Evolutionary conservation across 202 grass and related monocot genomes (phyloP), one percentile per base, ranked within the genome.

Genomic region (Sporobolus alterniflorus): DNA sequence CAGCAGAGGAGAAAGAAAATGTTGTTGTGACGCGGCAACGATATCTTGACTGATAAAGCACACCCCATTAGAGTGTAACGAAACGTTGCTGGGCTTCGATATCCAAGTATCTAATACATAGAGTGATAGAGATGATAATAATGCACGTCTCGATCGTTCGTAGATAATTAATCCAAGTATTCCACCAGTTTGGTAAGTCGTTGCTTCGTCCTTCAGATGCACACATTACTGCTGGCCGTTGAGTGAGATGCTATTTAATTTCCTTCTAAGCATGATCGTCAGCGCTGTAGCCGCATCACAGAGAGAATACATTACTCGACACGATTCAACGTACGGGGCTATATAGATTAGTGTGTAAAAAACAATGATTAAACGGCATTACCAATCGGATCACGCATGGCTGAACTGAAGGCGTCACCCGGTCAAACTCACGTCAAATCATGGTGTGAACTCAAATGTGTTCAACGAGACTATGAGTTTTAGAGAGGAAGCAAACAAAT

Each of bases 31-130:
- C 16, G 34, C 67, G 71, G 48, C 48, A 74, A 48, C 48, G 36
- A 34, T 44, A 24, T 40, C 66, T 89, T 82, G 72, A 89, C 81
- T 36, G 62, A 69, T 44, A 30, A 69, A 63, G 61, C 33, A n/a
- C 61, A n/a, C 26, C 18, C 22, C 32, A 32, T 63, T 79, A 48
- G 74, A 88, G 67, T n/a, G n/a, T 61, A 88, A 75, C 67, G 59
- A 80, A 69, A 32, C 14, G 31, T 84, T 84, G 75, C 74, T 84
- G 68, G 30, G 50, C 13, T 88, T 88, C 48, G 65, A 34, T 57
- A 39, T 42, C 75, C 21, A 64, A 77, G 44, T 33, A 50, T 76
- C 9, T 31, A 78, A 77, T 61, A 78, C 31, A 24, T 55, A 66
- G 5, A 78, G n/a, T n/a, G n/a, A n/a, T n/a, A n/a, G n/a, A n/a